phyloP scores from a whole-genome alignment of 1,284 basidiomycete species.

The Ustilago esculenta region DNA sequence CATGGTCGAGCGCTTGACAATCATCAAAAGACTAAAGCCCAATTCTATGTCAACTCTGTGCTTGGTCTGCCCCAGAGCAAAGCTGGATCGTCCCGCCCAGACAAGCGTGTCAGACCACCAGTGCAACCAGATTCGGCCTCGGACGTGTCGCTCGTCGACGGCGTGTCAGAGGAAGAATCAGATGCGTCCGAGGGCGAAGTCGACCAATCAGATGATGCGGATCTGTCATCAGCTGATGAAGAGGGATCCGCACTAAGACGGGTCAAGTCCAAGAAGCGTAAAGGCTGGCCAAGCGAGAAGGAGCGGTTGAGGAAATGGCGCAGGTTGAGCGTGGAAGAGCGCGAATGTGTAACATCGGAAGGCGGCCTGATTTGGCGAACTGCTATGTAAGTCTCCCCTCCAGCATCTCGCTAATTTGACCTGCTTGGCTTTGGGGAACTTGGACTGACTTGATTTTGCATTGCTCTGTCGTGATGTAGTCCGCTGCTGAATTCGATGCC shows the following conservation, averaged over 20 bases:
- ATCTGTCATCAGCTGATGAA: constrained; percentile 19
- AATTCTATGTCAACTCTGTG: neutral
- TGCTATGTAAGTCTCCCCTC: constrained; percentile 37
- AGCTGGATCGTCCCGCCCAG: too few species aligned
- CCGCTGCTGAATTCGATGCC: constrained; percentile 43
- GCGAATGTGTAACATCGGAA: constrained; percentile 47
- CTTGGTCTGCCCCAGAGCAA: constrained; percentile 10
- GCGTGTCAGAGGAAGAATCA: constrained; percentile 29
- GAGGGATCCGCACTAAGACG: neutral
- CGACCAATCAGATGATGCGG: constrained; percentile 11
- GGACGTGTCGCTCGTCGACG: constrained; percentile 38
- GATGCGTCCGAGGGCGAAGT: constrained; percentile 16
- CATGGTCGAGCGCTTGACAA: constrained; percentile 16
- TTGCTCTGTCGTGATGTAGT: neutral
- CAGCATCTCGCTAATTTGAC: too few species aligned
- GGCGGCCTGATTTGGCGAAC: constrained; percentile 52
- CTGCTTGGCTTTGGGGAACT: too few species aligned
- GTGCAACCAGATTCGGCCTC: constrained; percentile 10
- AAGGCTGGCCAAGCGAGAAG: constrained; percentile 33
- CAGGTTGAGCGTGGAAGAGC: constrained; percentile 35
- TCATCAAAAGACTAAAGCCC: constrained; percentile 12
- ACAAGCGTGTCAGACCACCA: neutral
- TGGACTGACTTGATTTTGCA: neutral
- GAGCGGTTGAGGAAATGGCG: constrained; percentile 44
- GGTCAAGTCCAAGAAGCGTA: constrained; percentile 17